phyloP scores from a whole-genome alignment of 2,329 filamentous ascomycete species.

The Whalleya microplaca region DNA sequence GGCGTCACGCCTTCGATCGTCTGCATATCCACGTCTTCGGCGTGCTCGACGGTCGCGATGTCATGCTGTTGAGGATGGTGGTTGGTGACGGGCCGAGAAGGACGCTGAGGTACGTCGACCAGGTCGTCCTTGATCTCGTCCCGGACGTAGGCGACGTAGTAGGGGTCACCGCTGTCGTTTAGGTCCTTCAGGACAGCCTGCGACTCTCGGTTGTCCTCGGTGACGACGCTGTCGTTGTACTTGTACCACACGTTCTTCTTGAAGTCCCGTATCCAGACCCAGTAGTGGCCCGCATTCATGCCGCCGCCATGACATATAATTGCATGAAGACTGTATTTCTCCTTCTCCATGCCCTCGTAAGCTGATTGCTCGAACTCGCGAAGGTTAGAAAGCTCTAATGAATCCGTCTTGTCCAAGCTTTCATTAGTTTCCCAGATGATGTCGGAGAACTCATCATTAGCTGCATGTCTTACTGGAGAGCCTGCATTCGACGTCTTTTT shows the following conservation, averaged over 20 bases:
- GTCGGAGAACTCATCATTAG: constrained; percentile 23
- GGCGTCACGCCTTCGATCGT: constrained; percentile 35
- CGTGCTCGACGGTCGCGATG: not conserved
- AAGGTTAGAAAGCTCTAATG: constrained; percentile 48
- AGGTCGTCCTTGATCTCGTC: constrained; percentile 63
- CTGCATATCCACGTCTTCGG: constrained; percentile 28
- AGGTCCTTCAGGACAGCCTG: constrained; percentile 71
- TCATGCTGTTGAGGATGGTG: no score
- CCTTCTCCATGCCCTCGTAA: constrained; percentile 65
- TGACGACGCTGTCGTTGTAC: constrained; percentile 89
- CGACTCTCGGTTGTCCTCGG: constrained; percentile 64
- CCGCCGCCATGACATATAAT: constrained; percentile 88
- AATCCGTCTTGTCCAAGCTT: constrained; percentile 45
- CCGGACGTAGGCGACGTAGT: constrained; percentile 82
- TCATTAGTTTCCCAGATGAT: constrained; percentile 22
- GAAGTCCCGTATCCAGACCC: constrained; percentile 95
- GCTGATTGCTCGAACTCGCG: constrained; percentile 48
- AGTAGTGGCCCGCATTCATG: constrained; percentile 84
- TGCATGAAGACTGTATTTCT: constrained; percentile 83
- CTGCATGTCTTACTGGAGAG: not conserved
- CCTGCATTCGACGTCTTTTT: constrained; percentile 13
- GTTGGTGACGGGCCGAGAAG: constrained; percentile 5
- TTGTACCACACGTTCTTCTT: constrained; percentile 80
- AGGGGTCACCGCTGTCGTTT: constrained; percentile 73
- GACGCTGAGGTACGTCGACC: constrained; percentile 50